A percentile compares a stretch with the other conserved stretches of the same genome.
Conservation (phyloP, 202 grass and related monocot genomes). For the Alloteropsis angusta region DNA sequence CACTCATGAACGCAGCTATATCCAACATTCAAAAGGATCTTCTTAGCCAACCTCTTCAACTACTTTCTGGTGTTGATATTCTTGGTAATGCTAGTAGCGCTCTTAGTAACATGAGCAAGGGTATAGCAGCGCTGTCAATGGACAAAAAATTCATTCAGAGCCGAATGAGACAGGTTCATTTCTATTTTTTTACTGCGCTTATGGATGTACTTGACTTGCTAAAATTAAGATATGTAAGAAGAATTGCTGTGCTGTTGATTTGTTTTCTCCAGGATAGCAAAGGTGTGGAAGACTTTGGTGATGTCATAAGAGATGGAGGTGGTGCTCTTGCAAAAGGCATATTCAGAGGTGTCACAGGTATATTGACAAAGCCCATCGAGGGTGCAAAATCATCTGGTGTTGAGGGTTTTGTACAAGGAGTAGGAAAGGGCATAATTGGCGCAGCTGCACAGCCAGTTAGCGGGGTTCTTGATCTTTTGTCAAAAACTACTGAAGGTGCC, state of each 20-base stretch:
- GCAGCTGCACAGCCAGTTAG: conserved; percentile 95
- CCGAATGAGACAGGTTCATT: conserved; percentile 70
- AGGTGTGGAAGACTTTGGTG: conserved; percentile 93
- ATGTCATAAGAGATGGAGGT: conserved; percentile 97
- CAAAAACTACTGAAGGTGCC: conserved; percentile 98
- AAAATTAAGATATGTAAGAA: background rate
- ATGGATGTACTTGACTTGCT: conserved; percentile 3
- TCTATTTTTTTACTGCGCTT: background rate
- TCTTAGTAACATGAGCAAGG: conserved; percentile 99
- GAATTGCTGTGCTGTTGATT: background rate
- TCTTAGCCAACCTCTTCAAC: conserved; percentile 90
- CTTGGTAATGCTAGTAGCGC: conserved; percentile 99
- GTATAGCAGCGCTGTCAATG: conserved; percentile 94
- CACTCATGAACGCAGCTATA: conserved; percentile 59
- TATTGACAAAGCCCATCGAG: conserved; percentile 94
- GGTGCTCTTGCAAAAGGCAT: conserved; percentile 89
- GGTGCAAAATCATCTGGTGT: conserved; percentile 96
- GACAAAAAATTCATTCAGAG: conserved; percentile 99
- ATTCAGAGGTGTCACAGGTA: conserved; percentile 97
- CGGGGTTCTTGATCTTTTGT: conserved; percentile 91
- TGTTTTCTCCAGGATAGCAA: conserved; percentile 83
- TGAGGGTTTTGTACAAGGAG: conserved; percentile 94
- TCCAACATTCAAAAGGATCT: conserved; percentile 95
- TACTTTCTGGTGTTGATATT: conserved; percentile 98
- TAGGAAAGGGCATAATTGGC: conserved; percentile 94